Evolutionary conservation across 352 stramenopile genomes (phyloP).

Genomic region (Plasmopara muralis): DNA sequence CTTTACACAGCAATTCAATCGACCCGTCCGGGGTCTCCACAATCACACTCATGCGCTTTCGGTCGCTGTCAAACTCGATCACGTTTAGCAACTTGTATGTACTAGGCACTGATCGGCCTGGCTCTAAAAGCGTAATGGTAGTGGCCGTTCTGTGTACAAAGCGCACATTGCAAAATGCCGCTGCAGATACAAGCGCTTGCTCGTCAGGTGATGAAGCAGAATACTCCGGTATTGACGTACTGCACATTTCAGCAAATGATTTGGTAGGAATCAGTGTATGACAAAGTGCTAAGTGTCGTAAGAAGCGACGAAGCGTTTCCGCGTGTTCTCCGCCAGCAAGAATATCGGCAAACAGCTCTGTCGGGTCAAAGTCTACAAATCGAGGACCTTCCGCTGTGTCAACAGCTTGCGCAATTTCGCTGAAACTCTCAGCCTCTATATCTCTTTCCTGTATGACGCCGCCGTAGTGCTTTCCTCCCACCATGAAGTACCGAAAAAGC

Average conservation of each 20-base stretch:
- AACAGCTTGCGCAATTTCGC: background rate
- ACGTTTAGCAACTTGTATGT: slow-evolving; percentile 90
- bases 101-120: slow-evolving; percentile 23
- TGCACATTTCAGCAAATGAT: slow-evolving; percentile 62
- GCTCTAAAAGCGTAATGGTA: slow-evolving; percentile 48
- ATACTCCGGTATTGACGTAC: slow-evolving; percentile 64
- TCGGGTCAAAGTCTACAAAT: slow-evolving; percentile 71
- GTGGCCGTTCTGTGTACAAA: slow-evolving; percentile 69
- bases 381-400: slow-evolving; percentile 7
- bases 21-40: slow-evolving; percentile 63
- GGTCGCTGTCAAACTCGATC: slow-evolving; percentile 96
- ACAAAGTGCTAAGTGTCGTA: slow-evolving; percentile 73
- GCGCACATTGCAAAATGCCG: slow-evolving; percentile 67
- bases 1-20: slow-evolving; percentile 71
- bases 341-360: slow-evolving; percentile 56
- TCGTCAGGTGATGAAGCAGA: slow-evolving; percentile 80
- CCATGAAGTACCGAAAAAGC: slow-evolving; percentile 94
- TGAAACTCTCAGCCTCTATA: slow-evolving; percentile 24
- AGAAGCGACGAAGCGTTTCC: slow-evolving; percentile 45
- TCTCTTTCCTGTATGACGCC: slow-evolving; percentile 52
- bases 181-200: slow-evolving; percentile 67
- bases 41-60: slow-evolving; percentile 97
- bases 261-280: slow-evolving; percentile 77
- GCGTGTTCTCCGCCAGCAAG: slow-evolving; percentile 30
- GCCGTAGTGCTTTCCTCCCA: slow-evolving; percentile 91